Conservation (phyloP, 2,329 filamentous ascomycete species). For the Trichoderma hamatum region DNA sequence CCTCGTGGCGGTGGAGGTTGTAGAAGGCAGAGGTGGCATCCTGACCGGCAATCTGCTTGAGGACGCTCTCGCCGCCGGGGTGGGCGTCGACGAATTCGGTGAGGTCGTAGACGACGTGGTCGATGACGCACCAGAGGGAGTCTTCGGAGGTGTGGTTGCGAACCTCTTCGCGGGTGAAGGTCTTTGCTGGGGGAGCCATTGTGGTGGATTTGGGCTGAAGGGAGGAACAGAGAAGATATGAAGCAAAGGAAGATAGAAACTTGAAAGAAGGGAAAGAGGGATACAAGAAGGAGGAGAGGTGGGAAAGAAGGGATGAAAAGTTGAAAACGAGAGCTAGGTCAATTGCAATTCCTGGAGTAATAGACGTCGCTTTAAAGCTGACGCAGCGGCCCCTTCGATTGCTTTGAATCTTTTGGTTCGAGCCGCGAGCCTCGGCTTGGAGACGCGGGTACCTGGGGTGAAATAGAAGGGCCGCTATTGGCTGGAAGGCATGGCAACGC, state of each 20-base stretch:
- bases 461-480: conserved; percentile 15
- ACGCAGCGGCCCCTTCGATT: neutral
- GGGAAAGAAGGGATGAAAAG: neutral
- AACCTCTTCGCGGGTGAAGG: conserved; percentile 66
- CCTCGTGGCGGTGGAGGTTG: conserved; percentile 89
- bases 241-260: neutral
- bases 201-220: neutral
- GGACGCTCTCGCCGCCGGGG: conserved; percentile 78
- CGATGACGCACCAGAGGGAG: conserved; percentile 81
- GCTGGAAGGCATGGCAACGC: neutral
- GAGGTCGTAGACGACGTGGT: conserved; percentile 85
- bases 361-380: conserved; percentile 6
- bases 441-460: conserved; percentile 5
- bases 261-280: neutral
- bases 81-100: conserved; percentile 85
- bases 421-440: conserved; percentile 20
- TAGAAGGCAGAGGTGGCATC: conserved; percentile 86
- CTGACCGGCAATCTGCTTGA: conserved; percentile 77
- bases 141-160: conserved; percentile 76
- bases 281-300: neutral
- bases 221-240: neutral
- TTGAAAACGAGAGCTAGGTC: neutral
- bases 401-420: neutral
- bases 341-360: conserved; percentile 11
- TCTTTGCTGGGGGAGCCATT: conserved; percentile 49